Evolutionary conservation across 2,329 filamentous ascomycete genomes (phyloP).

Genomic region (Coniochaeta sp.): DNA sequence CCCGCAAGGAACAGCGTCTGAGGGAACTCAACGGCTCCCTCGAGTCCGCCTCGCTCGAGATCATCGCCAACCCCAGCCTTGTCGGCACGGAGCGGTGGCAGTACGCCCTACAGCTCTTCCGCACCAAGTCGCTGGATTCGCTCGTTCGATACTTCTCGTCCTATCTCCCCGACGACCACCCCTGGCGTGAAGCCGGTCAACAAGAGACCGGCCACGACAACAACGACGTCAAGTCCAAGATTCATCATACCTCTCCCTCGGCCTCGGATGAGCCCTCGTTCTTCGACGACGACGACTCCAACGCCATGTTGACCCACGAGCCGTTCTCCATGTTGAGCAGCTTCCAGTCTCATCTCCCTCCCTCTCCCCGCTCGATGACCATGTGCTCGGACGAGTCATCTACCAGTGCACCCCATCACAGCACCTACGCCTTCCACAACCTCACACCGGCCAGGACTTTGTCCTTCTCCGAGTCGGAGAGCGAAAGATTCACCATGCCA

Average conservation of each 20-base stretch:
- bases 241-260: conserved; percentile 6
- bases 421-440: conserved; percentile 22
- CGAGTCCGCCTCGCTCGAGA: conserved; percentile 52
- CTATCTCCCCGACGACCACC: conserved; percentile 46
- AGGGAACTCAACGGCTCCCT: conserved; percentile 48
- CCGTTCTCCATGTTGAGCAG: conserved; percentile 27
- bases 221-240: conserved; percentile 28
- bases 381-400: conserved; percentile 38
- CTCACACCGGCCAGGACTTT: conserved; percentile 39
- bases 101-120: conserved; percentile 50
- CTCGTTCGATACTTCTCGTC: conserved; percentile 54
- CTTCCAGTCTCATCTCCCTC: conserved; percentile 27
- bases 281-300: conserved; percentile 35
- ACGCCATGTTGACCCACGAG: conserved; percentile 36
- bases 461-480: conserved; percentile 46
- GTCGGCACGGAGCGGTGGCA: conserved; percentile 55
- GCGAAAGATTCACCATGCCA: conserved; percentile 24
- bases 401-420: conserved; percentile 25
- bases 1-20: conserved; percentile 46
- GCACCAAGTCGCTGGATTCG: conserved; percentile 51
- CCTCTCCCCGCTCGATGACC: conserved; percentile 44
- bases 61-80: conserved; percentile 51
- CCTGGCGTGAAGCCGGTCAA: conserved; percentile 29
- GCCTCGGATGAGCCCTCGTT: conserved; percentile 24
- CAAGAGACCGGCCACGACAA: conserved; percentile 22